Evolutionary conservation across 2,329 filamentous ascomycete genomes (phyloP).

Genomic region (Phoma sp.): DNA sequence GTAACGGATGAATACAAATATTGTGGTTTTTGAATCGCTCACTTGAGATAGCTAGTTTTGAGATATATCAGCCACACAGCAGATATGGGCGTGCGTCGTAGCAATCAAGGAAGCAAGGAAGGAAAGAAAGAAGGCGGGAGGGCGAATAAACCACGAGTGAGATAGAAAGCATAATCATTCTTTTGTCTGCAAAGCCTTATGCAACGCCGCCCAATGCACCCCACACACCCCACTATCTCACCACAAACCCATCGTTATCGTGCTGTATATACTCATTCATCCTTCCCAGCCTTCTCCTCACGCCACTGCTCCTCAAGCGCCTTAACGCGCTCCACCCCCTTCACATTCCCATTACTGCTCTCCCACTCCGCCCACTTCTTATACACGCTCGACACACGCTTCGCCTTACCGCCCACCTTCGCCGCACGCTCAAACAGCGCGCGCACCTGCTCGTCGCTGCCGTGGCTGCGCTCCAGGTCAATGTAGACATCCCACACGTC

Average conservation of each 20-base stretch:
- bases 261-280: slow-evolving; percentile 21
- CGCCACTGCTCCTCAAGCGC: slow-evolving; percentile 76
- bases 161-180: too few relatives aligned
- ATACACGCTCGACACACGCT: slow-evolving; percentile 87
- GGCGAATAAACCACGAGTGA: too few relatives aligned
- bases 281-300: slow-evolving; percentile 47
- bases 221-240: background rate
- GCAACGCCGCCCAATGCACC: slow-evolving; percentile 19
- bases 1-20: too few relatives aligned
- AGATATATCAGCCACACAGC: too few relatives aligned
- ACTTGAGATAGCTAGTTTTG: too few relatives aligned
- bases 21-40: too few relatives aligned
- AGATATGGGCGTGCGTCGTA: too few relatives aligned
- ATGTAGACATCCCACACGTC: slow-evolving; percentile 94
- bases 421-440: slow-evolving; percentile 83
- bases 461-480: slow-evolving; percentile 77
- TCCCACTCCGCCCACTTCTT: slow-evolving; percentile 93
- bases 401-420: slow-evolving; percentile 72
- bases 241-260: background rate
- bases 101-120: too few relatives aligned
- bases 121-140: too few relatives aligned
- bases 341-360: slow-evolving; percentile 70
- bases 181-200: slow-evolving; percentile 11
- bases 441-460: slow-evolving; percentile 65
- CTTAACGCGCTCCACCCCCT: slow-evolving; percentile 74